Percentiles rank a stretch among this genome's conserved stretches.
Conservation (phyloP, 2,329 filamentous ascomycete genomes). For the Ophioceras dolichostomum region DNA sequence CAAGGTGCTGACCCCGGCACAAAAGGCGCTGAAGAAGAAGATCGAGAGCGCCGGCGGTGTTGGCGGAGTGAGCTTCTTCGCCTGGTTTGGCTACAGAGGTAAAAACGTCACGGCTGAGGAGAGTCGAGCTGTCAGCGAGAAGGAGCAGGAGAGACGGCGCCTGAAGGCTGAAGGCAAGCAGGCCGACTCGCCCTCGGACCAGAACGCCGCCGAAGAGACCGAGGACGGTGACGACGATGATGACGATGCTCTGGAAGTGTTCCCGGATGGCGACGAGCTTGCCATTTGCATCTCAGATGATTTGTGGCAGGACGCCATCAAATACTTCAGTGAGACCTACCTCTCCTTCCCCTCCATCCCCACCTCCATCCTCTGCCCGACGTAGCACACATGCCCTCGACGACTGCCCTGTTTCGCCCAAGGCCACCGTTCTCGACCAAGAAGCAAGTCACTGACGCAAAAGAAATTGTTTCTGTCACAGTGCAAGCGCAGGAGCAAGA, state of each 20-base stretch:
- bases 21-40: slow-evolving; percentile 12
- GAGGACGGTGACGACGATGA: slow-evolving; percentile 46
- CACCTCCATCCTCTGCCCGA: too few species aligned
- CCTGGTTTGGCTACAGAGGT: slow-evolving; percentile 74
- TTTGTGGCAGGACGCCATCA: slow-evolving; percentile 76
- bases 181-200: slow-evolving; percentile 1
- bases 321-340: slow-evolving; percentile 69
- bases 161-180: slow-evolving; percentile 28
- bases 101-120: slow-evolving; percentile 61
- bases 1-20: slow-evolving; percentile 29
- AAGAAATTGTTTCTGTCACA: too few species aligned
- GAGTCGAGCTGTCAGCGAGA: slow-evolving; percentile 46
- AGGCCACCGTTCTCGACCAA: too few species aligned
- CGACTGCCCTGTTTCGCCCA: too few species aligned
- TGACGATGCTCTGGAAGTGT: slow-evolving; percentile 66
- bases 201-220: slow-evolving; percentile 35
- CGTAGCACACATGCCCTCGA: too few species aligned
- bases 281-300: slow-evolving; percentile 76
- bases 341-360: slow-evolving; percentile 3
- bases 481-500: slow-evolving; percentile 61
- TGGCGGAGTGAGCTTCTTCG: slow-evolving; percentile 69
- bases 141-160: slow-evolving; percentile 43
- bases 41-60: slow-evolving; percentile 33
- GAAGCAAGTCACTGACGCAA: too few species aligned
- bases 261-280: slow-evolving; percentile 75